Evolutionary conservation across 306 rosid genomes (phyloP).

Genomic region (Gillenia trifoliata): DNA sequence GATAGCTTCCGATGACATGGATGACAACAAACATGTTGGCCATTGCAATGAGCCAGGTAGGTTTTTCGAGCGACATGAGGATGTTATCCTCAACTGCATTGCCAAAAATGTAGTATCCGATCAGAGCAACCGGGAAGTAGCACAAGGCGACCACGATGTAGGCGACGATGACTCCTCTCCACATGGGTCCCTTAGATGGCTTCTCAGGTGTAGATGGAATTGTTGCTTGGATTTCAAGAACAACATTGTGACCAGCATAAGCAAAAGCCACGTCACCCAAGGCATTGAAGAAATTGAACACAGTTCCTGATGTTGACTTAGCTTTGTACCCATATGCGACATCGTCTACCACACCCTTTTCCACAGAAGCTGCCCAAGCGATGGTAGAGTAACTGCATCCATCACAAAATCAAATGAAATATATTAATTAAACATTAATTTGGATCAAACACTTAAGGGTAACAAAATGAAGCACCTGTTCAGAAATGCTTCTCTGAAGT

Average conservation of each 20-base stretch:
- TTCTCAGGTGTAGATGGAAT: slow-evolving; percentile 86
- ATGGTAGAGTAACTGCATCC: slow-evolving; percentile 81
- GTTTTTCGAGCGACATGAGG: slow-evolving; percentile 60
- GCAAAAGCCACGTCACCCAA: slow-evolving; percentile 84
- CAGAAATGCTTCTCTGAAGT: no score
- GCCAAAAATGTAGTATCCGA: slow-evolving; percentile 76
- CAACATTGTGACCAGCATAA: slow-evolving; percentile 96
- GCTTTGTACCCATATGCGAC: slow-evolving; percentile 56
- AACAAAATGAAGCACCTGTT: not conserved
- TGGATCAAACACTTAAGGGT: not conserved
- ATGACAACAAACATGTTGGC: slow-evolving; percentile 90
- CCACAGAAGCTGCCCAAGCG: slow-evolving; percentile 59
- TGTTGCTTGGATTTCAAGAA: slow-evolving; percentile 90
- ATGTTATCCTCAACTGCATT: slow-evolving; percentile 48
- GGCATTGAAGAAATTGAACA: slow-evolving; percentile 63
- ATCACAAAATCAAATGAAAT: not conserved
- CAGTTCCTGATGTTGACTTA: slow-evolving; percentile 37
- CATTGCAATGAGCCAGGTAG: slow-evolving; percentile 69
- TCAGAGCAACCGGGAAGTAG: slow-evolving; percentile 84
- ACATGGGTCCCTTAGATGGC: slow-evolving; percentile 93
- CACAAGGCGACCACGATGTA: slow-evolving; percentile 82
- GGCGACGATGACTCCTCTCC: slow-evolving; percentile 88
- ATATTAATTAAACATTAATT: not conserved
- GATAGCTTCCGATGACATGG: slow-evolving; percentile 93
- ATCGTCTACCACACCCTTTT: slow-evolving; percentile 57